Conservation (phyloP, 2,329 filamentous ascomycete genomes). For the Apiospora koreana region DNA sequence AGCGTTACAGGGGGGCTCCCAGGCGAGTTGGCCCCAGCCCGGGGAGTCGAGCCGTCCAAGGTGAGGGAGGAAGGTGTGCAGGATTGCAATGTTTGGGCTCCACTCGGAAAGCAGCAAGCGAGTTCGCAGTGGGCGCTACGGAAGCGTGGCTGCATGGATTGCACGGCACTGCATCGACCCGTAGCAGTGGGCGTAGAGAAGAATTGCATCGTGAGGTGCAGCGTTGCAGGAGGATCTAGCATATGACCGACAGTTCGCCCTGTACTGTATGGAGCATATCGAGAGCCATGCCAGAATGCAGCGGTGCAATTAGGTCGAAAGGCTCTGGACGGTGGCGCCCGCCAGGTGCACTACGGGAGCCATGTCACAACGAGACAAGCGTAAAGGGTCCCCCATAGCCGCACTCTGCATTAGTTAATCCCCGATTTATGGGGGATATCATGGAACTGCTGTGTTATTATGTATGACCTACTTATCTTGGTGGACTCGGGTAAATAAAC, state of each 20-base stretch:
- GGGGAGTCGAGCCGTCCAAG: slow-evolving; percentile 7
- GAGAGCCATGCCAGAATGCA: not conserved
- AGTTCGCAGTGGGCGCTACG: slow-evolving; percentile 8
- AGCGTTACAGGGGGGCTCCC: slow-evolving; percentile 15
- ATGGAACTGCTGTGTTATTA: not conserved
- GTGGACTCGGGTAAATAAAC: not conserved
- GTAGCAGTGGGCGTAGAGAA: slow-evolving; percentile 36
- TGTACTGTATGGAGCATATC: slow-evolving; percentile 18
- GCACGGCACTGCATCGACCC: slow-evolving; percentile 28
- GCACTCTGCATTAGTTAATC: slow-evolving; percentile 18
- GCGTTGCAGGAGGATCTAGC: slow-evolving; percentile 2
- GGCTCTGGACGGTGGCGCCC: slow-evolving; percentile 6
- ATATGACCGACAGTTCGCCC: slow-evolving; percentile 14
- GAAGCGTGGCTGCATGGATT: slow-evolving; percentile 18
- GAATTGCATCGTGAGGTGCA: slow-evolving; percentile 17
- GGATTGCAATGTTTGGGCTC: not conserved
- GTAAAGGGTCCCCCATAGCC: slow-evolving; percentile 11
- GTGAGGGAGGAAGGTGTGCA: slow-evolving; percentile 7
- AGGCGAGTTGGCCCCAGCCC: slow-evolving; percentile 5
- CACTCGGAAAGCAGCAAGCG: not conserved
- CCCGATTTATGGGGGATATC: slow-evolving; percentile 7
- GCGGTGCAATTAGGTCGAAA: slow-evolving; percentile 3
- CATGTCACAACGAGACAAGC: slow-evolving; percentile 11
- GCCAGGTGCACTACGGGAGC: slow-evolving; percentile 8
- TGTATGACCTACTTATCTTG: not conserved